A percentile compares a stretch with the other conserved stretches of the same genome.
These are phyloP conservation scores for Penicillium bovifimosum DNA, from an alignment of 495 filamentous ascomycete genomes.

Conservation along the genomic window DNA sequence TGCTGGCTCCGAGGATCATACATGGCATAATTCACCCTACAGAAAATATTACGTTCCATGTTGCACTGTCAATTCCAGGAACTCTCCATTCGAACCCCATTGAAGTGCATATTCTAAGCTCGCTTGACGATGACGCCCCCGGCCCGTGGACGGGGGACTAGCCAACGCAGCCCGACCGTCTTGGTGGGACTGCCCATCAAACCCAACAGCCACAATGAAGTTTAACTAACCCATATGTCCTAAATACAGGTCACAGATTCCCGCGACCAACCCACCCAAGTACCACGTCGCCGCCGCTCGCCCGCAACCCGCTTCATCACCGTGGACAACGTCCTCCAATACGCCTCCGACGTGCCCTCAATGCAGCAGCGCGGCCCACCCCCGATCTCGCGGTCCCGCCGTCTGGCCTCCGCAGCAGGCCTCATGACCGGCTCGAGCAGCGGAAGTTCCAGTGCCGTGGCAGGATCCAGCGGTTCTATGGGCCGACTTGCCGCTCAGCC, in stretches of 20 bases:
- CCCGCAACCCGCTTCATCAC: constrained; percentile 77
- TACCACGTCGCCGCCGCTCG: constrained; percentile 33
- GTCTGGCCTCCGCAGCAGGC: constrained; percentile 35
- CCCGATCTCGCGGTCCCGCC: constrained; percentile 48
- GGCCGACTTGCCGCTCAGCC: constrained; percentile 52
- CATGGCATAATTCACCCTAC: background rate
- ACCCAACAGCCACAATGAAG: background rate
- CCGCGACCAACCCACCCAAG: constrained; percentile 41
- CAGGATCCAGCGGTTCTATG: constrained; percentile 22
- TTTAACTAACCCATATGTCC: constrained; percentile 8
- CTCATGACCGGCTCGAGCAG: constrained; percentile 23
- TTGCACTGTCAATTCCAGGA: too few relatives aligned
- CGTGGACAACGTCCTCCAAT: constrained; percentile 92
- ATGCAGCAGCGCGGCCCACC: constrained; percentile 79
- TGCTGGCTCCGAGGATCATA: constrained; percentile 9
- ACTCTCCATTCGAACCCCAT: background rate
- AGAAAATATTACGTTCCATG: background rate
- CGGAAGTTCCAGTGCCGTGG: constrained; percentile 13
- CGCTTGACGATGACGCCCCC: constrained; percentile 29
- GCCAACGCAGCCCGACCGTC: constrained; percentile 51
- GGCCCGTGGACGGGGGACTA: constrained; percentile 33
- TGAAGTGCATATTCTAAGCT: background rate
- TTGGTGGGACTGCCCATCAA: constrained; percentile 34
- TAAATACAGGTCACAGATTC: constrained; percentile 54
- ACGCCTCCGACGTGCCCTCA: constrained; percentile 91